These are phyloP conservation scores for Kockovaella imperatae DNA, from an alignment of 768 basidiomycete species.

Conservation along the genomic window DNA sequence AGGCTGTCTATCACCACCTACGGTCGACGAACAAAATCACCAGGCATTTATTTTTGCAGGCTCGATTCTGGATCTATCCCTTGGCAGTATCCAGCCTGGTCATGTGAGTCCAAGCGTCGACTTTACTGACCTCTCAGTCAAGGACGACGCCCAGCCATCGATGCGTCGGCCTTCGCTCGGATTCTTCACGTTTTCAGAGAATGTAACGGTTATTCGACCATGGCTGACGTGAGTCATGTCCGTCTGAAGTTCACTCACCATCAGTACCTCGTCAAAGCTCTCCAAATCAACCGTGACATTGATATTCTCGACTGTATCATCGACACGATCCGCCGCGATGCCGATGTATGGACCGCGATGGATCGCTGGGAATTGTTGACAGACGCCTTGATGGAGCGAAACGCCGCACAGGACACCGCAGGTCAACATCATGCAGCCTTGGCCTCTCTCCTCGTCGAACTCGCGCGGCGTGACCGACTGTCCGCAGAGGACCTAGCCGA, in stretches of 20 bases:
- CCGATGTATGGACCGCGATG: slow-evolving; percentile 36
- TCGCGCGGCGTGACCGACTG: slow-evolving; percentile 18
- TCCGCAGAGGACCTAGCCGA: slow-evolving; percentile 21
- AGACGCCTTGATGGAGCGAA: slow-evolving; percentile 26
- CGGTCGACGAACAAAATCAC: slow-evolving; percentile 12
- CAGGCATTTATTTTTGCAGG: slow-evolving; percentile 28
- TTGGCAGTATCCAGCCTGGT: slow-evolving; percentile 14
- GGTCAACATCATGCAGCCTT: slow-evolving; percentile 13
- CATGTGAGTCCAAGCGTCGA: slow-evolving; percentile 4
- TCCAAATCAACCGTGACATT: slow-evolving; percentile 20
- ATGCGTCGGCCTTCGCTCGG: slow-evolving; percentile 30
- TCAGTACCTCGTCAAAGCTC: slow-evolving; percentile 20
- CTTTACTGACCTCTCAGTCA: slow-evolving; percentile 7
- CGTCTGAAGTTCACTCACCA: no score
- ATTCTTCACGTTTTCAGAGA: slow-evolving; percentile 23
- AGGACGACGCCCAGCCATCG: slow-evolving; percentile 14
- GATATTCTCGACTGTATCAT: slow-evolving; percentile 25
- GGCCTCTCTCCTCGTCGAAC: slow-evolving; percentile 11
- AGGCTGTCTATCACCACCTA: slow-evolving; percentile 22
- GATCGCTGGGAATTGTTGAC: slow-evolving; percentile 27
- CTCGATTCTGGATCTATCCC: slow-evolving; percentile 31
- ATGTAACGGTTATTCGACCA: slow-evolving; percentile 23
- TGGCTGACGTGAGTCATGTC: slow-evolving; percentile 21
- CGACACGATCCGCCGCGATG: slow-evolving; percentile 25
- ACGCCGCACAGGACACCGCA: slow-evolving; percentile 8